Evolutionary conservation across 805 yeast genomes (phyloP).

Genomic region (Metschnikowia continentalis): DNA sequence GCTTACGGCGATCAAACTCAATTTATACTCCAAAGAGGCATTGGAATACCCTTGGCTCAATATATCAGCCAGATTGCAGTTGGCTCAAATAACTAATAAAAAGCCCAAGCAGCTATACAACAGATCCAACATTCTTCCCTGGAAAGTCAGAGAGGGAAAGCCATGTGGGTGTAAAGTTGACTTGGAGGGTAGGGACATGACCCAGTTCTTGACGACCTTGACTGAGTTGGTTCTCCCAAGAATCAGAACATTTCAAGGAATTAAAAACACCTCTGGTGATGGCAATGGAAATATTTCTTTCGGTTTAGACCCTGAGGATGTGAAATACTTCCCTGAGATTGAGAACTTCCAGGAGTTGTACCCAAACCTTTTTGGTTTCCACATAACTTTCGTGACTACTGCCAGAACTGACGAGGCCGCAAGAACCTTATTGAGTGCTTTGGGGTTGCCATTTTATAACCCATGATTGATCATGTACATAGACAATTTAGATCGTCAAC

Average conservation of each 20-base stretch:
- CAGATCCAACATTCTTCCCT: constrained; percentile 72
- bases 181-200: constrained; percentile 74
- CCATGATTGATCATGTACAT: constrained; percentile 11
- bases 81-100: constrained; percentile 92
- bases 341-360: constrained; percentile 86
- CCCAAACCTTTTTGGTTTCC: constrained; percentile 83
- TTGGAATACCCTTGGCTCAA: constrained; percentile 67
- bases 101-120: constrained; percentile 74
- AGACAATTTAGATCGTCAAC: not conserved
- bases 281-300: constrained; percentile 79
- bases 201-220: constrained; percentile 79
- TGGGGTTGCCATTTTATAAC: constrained; percentile 69
- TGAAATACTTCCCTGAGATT: constrained; percentile 86
- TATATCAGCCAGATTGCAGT: constrained; percentile 68
- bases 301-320: constrained; percentile 74
- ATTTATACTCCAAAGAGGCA: constrained; percentile 73
- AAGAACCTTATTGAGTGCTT: constrained; percentile 72
- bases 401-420: constrained; percentile 92
- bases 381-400: constrained; percentile 77
- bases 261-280: constrained; percentile 76
- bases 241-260: constrained; percentile 80
- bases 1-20: constrained; percentile 62
- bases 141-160: constrained; percentile 85
- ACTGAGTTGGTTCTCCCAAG: constrained; percentile 93
- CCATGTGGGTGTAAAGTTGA: constrained; percentile 87